A percentile compares a stretch with the other conserved stretches of the same genome.
These are phyloP conservation scores for Fusarium chuoi DNA, from an alignment of 2,329 filamentous ascomycete species.

Conservation along the genomic window DNA sequence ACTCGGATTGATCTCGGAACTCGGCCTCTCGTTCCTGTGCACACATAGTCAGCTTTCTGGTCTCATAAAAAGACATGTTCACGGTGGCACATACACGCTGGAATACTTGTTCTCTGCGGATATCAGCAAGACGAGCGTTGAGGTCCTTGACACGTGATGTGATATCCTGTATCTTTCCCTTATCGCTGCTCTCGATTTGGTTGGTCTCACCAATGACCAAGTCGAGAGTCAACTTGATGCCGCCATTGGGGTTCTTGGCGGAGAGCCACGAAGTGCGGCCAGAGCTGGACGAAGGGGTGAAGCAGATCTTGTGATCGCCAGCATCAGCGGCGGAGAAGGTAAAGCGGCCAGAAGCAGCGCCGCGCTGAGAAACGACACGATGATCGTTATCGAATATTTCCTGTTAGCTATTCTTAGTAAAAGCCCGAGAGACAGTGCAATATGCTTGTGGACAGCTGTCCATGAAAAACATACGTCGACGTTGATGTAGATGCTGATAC, in stretches of 20 bases:
- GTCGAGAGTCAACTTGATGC: conserved; percentile 86
- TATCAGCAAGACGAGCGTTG: conserved; percentile 86
- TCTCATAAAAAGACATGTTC: background rate
- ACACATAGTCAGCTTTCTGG: conserved; percentile 12
- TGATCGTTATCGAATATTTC: conserved; percentile 98
- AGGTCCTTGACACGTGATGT: conserved; percentile 89
- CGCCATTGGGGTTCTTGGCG: conserved; percentile 72
- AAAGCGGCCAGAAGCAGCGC: conserved; percentile 81
- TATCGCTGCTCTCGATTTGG: conserved; percentile 92
- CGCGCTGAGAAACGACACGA: conserved; percentile 90
- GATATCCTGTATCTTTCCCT: conserved; percentile 91
- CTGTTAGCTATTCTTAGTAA: conserved; percentile 50
- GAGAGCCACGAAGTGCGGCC: conserved; percentile 78
- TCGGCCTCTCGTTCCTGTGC: conserved; percentile 92
- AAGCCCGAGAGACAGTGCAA: background rate
- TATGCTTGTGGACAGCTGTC: conserved; percentile 4
- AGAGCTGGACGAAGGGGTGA: conserved; percentile 82
- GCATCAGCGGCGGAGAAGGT: conserved; percentile 94
- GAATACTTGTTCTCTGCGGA: conserved; percentile 94
- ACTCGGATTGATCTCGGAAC: conserved; percentile 97
- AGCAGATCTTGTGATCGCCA: conserved; percentile 97
- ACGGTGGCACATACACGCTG: conserved; percentile 73
- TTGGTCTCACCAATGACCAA: conserved; percentile 94
- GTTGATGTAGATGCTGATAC: conserved; percentile 86
- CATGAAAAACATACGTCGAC: conserved; percentile 72